Conservation (phyloP, 2,329 filamentous ascomycete genomes). For the Tolypocladium pustulatum region DNA sequence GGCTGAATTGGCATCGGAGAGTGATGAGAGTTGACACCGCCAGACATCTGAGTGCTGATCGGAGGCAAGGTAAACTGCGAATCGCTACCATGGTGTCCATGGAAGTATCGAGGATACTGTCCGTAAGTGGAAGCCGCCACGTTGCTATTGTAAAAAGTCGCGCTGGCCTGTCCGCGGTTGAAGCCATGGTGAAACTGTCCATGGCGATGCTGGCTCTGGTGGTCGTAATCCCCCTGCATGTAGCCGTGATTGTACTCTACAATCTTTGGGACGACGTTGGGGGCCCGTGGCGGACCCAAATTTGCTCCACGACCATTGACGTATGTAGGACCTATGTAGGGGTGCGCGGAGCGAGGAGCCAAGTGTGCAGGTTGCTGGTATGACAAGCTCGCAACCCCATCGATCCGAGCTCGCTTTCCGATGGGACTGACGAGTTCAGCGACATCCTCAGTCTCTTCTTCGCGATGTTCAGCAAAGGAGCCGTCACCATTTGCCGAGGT, state of each 20-base stretch:
- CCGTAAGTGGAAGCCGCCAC: not conserved
- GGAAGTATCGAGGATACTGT: not conserved
- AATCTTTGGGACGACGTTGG: conserved; percentile 12
- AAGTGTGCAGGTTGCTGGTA: conserved; percentile 1
- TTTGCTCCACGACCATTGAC: not conserved
- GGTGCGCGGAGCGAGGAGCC: not conserved
- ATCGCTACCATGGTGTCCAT: not conserved
- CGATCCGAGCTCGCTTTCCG: conserved; percentile 13
- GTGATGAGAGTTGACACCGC: not conserved
- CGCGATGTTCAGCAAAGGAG: conserved; percentile 1
- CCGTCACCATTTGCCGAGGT: not conserved
- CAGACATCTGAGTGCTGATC: conserved; percentile 11
- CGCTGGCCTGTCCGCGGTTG: not conserved
- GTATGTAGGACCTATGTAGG: conserved; percentile 5
- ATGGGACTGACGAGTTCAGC: conserved; percentile 8
- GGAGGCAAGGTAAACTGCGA: conserved; percentile 12
- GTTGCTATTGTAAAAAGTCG: not conserved
- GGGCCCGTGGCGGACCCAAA: conserved; percentile 7
- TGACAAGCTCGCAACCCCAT: conserved; percentile 1
- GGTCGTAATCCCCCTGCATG: not conserved
- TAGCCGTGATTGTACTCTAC: conserved; percentile 6
- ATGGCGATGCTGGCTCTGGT: conserved; percentile 2
- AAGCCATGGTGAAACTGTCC: not conserved
- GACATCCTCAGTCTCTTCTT: conserved; percentile 3
- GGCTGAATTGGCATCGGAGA: not conserved